A percentile compares a stretch with the other conserved stretches of the same genome.
Conservation (phyloP, 257 asterid species). For the Salvia miltiorrhiza region DNA sequence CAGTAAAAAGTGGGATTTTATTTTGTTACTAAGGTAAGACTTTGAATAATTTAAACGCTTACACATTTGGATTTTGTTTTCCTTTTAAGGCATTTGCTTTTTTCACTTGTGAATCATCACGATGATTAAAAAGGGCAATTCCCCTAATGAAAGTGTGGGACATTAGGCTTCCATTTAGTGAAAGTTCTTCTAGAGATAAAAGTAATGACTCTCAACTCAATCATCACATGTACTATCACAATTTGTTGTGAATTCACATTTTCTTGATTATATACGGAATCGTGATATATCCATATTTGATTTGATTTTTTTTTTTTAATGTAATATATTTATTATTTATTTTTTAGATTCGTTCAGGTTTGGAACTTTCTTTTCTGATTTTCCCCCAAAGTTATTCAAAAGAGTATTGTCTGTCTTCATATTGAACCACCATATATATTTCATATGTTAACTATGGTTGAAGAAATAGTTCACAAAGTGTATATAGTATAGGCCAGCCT, state of each 20-base stretch:
- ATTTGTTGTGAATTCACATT: neutral
- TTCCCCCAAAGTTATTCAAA: neutral
- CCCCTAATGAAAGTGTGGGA: neutral
- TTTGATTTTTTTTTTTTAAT: too few species aligned
- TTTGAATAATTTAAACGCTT: neutral
- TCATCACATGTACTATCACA: neutral
- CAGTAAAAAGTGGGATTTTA: too few species aligned
- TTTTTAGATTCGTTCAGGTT: too few species aligned
- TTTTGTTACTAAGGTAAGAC: neutral
- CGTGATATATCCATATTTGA: too few species aligned
- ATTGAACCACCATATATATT: neutral
- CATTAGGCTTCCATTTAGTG: neutral
- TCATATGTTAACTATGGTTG: neutral
- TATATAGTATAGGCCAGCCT: neutral
- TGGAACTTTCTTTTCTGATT: too few species aligned
- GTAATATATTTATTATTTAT: too few species aligned
- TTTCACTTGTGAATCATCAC: neutral
- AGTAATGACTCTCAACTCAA: neutral
- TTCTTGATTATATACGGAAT: neutral
- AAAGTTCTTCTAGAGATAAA: neutral
- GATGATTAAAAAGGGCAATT: neutral
- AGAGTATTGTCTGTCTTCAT: neutral
- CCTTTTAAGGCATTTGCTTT: neutral
- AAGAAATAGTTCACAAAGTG: neutral
- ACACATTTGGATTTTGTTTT: neutral